Evolutionary conservation across 2,329 filamentous ascomycete species (phyloP).

Genomic region (Paecilomyces niveus): DNA sequence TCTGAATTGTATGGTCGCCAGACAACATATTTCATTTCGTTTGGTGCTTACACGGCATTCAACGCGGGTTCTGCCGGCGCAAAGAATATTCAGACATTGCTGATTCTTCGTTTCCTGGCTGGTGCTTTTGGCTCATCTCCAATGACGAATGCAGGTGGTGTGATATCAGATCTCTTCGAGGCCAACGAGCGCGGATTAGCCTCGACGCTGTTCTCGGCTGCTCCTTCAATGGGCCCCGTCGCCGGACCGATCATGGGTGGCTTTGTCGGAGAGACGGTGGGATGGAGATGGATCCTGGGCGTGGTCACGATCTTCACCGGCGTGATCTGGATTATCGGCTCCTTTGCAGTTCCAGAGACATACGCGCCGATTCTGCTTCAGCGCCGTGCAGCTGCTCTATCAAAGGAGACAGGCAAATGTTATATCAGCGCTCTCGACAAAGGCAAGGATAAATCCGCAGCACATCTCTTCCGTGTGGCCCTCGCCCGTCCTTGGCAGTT

Average conservation of each 20-base stretch:
- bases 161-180: conserved; percentile 41
- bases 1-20: conserved; percentile 42
- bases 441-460: conserved; percentile 28
- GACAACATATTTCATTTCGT: conserved; percentile 38
- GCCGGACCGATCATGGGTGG: conserved; percentile 48
- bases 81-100: conserved; percentile 22
- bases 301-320: conserved; percentile 39
- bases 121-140: conserved; percentile 38
- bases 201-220: conserved; percentile 35
- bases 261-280: conserved; percentile 39
- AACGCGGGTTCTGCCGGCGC: conserved; percentile 36
- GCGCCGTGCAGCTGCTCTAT: conserved; percentile 35
- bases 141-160: conserved; percentile 40
- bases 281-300: conserved; percentile 40
- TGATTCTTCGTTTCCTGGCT: conserved; percentile 43
- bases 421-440: conserved; percentile 28
- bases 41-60: conserved; percentile 22
- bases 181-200: conserved; percentile 36
- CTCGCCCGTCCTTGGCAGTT: conserved; percentile 38
- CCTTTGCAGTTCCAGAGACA: conserved; percentile 38
- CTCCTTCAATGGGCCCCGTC: conserved; percentile 41
- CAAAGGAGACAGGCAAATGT: conserved; percentile 38
- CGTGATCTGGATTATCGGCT: conserved; percentile 34
- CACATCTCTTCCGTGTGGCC: conserved; percentile 34
- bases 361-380: conserved; percentile 43